Conservation (phyloP, 768 basidiomycete species). For the Terana coerulea region DNA sequence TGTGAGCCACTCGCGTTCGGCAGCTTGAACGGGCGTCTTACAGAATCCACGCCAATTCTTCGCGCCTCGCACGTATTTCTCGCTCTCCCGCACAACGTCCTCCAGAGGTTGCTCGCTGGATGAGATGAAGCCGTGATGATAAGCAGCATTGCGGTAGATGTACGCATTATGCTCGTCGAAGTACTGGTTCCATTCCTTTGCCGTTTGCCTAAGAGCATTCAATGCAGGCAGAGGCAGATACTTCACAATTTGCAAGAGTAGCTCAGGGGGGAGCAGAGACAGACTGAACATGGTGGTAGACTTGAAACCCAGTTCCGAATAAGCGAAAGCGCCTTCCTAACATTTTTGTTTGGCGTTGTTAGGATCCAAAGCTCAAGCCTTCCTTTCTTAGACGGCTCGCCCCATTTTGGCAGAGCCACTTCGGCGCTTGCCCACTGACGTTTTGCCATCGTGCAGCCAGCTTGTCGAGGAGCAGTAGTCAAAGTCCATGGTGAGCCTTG, state of each 20-base stretch:
- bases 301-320: neutral
- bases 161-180: slow-evolving; percentile 41
- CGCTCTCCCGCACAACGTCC: slow-evolving; percentile 29
- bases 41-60: slow-evolving; percentile 59
- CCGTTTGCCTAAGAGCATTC: slow-evolving; percentile 32
- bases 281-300: neutral
- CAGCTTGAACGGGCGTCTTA: too few species aligned
- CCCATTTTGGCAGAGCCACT: neutral
- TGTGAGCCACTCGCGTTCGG: too few species aligned
- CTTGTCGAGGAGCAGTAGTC: neutral
- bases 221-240: slow-evolving; percentile 48
- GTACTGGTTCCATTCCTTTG: slow-evolving; percentile 45
- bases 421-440: neutral
- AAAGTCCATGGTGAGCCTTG: slow-evolving; percentile 6
- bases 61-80: slow-evolving; percentile 36
- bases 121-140: slow-evolving; percentile 44
- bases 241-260: slow-evolving; percentile 45
- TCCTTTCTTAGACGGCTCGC: neutral
- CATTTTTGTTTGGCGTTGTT: slow-evolving; percentile 11
- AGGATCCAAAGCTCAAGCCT: slow-evolving; percentile 5
- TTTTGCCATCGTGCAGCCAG: slow-evolving; percentile 1
- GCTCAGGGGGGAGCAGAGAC: slow-evolving; percentile 49
- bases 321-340: neutral
- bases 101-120: slow-evolving; percentile 25
- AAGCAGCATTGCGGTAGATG: slow-evolving; percentile 58